Evolutionary conservation across 345 rosid species (phyloP).

Genomic region (Moricandia moricandioides): DNA sequence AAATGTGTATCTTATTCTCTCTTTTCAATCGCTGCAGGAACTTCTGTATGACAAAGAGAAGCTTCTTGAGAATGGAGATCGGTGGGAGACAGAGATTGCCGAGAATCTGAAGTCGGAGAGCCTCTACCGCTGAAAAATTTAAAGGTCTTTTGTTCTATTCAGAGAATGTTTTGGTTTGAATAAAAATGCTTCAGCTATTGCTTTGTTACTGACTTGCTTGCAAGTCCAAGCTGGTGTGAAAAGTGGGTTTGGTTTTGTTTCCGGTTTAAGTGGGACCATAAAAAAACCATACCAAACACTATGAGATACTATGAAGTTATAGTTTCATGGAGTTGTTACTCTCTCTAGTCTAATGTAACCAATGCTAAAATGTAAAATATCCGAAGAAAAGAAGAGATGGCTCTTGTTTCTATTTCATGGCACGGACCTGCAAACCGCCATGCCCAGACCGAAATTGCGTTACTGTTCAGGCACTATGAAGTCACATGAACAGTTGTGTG

Average conservation of each 20-base stretch:
- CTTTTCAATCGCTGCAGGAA: constrained; percentile 49
- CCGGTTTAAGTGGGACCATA: neutral
- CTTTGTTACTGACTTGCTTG: neutral
- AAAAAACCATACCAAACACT: neutral
- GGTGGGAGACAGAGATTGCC: constrained; percentile 97
- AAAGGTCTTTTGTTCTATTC: neutral
- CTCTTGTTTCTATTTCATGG: constrained; percentile 57
- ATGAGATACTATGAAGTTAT: neutral
- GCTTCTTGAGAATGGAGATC: constrained; percentile 91
- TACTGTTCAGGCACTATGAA: constrained; percentile 57
- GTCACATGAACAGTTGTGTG: constrained; percentile 85
- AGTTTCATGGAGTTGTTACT: neutral
- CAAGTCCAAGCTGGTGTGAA: neutral
- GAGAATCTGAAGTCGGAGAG: constrained; percentile 97
- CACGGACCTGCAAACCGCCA: constrained; percentile 72
- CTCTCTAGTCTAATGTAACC: neutral
- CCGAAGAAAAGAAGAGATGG: neutral
- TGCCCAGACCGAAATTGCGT: constrained; percentile 62
- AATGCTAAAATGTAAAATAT: neutral
- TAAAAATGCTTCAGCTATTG: constrained; percentile 23
- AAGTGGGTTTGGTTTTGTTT: constrained; percentile 1
- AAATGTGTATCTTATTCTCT: neutral
- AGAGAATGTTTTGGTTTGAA: neutral
- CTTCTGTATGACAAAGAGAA: constrained; percentile 95
- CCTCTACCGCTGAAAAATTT: constrained; percentile 63